Evolutionary conservation across 352 stramenopile species (phyloP).

Genomic region (Globisporangium solare): DNA sequence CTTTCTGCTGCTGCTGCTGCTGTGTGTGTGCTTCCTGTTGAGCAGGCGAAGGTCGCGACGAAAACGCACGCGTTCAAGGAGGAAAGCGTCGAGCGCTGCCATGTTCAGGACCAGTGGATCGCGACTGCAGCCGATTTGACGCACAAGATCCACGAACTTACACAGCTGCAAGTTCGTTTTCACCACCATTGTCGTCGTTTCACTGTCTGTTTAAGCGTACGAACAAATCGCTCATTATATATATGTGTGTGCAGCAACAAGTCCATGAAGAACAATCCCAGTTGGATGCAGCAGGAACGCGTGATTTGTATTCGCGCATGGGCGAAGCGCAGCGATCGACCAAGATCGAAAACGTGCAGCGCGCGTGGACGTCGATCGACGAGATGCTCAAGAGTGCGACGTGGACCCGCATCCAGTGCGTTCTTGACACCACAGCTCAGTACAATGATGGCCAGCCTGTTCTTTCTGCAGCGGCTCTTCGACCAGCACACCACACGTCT

Average conservation of each 20-base stretch:
- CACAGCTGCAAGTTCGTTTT: slow-evolving; percentile 23
- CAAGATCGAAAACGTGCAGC: slow-evolving; percentile 18
- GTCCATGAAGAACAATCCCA: slow-evolving; percentile 38
- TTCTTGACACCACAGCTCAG: slow-evolving; percentile 28
- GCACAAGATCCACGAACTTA: slow-evolving; percentile 32
- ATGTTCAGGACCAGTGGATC: slow-evolving; percentile 42
- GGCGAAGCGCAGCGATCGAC: slow-evolving; percentile 18
- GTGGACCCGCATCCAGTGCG: slow-evolving; percentile 21
- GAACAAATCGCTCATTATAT: no score
- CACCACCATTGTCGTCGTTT: neutral
- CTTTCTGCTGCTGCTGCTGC: no score
- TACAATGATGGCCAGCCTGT: slow-evolving; percentile 32
- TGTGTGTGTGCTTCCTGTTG: neutral
- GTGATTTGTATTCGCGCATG: slow-evolving; percentile 30
- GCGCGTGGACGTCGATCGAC: slow-evolving; percentile 31
- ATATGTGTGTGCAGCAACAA: slow-evolving; percentile 21
- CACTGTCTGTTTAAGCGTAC: no score
- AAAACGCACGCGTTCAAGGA: slow-evolving; percentile 38
- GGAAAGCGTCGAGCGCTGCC: slow-evolving; percentile 26
- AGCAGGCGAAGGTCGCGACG: slow-evolving; percentile 34
- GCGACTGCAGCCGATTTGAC: slow-evolving; percentile 26
- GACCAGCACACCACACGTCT: slow-evolving; percentile 12
- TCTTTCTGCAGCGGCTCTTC: slow-evolving; percentile 22
- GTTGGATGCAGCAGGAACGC: slow-evolving; percentile 23
- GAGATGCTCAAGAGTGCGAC: slow-evolving; percentile 8